Evolutionary conservation across 2,329 filamentous ascomycete genomes (phyloP).

Genomic region (Botrytis elliptica): DNA sequence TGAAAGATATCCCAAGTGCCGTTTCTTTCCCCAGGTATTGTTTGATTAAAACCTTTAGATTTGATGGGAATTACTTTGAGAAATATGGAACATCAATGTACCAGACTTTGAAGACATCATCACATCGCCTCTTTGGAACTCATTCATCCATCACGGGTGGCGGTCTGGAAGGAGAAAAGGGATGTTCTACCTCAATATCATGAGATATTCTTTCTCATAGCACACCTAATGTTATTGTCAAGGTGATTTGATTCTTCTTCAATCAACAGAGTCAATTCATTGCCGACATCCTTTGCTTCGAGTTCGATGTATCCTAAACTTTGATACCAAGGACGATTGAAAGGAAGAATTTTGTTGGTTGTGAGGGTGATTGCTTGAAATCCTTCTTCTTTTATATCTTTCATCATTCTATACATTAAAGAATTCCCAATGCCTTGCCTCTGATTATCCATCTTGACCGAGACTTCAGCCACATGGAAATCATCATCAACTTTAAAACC

Average conservation of each 20-base stretch:
- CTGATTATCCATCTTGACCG: slow-evolving; percentile 35
- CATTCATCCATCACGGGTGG: not conserved
- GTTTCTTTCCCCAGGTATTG: not conserved
- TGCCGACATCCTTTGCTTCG: slow-evolving; percentile 25
- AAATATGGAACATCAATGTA: slow-evolving; percentile 12
- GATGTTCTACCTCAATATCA: not conserved
- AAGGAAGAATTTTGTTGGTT: slow-evolving; percentile 35
- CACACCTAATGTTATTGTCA: slow-evolving; percentile 2
- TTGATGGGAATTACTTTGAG: not conserved
- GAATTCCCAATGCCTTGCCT: slow-evolving; percentile 36
- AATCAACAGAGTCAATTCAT: slow-evolving; percentile 10
- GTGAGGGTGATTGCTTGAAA: slow-evolving; percentile 36
- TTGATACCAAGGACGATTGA: slow-evolving; percentile 38
- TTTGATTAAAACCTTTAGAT: not conserved
- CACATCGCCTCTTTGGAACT: not conserved
- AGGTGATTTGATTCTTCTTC: slow-evolving; percentile 3
- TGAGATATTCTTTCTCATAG: slow-evolving; percentile 16
- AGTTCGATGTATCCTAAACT: slow-evolving; percentile 36
- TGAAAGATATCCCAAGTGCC: slow-evolving; percentile 4
- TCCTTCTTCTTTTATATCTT: slow-evolving; percentile 32
- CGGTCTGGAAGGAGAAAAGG: not conserved
- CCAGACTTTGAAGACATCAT: slow-evolving; percentile 9
- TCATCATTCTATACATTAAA: slow-evolving; percentile 35
- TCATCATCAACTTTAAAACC: slow-evolving; percentile 34
- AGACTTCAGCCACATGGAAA: slow-evolving; percentile 38